Conservation (phyloP, 345 rosid species). For the Populus alba region DNA sequence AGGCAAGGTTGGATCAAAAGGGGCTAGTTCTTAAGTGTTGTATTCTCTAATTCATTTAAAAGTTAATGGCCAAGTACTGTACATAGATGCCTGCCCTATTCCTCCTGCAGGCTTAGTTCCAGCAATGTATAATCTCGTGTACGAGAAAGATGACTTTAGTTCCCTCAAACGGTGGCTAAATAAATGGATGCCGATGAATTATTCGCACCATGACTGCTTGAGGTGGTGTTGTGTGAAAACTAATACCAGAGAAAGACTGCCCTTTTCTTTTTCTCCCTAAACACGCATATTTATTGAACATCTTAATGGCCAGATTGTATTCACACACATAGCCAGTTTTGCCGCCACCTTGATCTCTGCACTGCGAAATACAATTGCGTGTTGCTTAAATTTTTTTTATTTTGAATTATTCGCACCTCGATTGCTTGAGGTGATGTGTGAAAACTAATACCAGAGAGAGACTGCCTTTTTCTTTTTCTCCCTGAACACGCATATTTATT, state of each 20-base stretch:
- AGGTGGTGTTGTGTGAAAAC: constrained; percentile 1
- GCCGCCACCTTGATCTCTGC: background rate
- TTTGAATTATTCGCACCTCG: constrained; percentile 1
- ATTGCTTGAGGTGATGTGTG: background rate
- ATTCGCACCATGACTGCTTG: background rate
- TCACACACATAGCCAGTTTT: background rate
- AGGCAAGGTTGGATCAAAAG: constrained; percentile 76
- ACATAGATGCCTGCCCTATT: constrained; percentile 27
- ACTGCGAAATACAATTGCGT: background rate
- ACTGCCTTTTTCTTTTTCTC: background rate
- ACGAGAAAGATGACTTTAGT: constrained; percentile 22
- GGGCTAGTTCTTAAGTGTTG: constrained; percentile 72
- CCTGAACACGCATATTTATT: background rate
- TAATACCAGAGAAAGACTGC: background rate
- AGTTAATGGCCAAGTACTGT: constrained; percentile 29
- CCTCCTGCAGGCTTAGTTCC: constrained; percentile 26
- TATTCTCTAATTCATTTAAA: constrained; percentile 46
- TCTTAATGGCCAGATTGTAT: background rate
- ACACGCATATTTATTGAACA: background rate
- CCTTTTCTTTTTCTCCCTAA: too few relatives aligned
- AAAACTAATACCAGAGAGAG: background rate
- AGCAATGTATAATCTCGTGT: constrained; percentile 14
- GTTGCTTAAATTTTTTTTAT: background rate
- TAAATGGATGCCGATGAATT: constrained; percentile 23
- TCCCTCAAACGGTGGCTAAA: constrained; percentile 35